These are phyloP conservation scores for Vigna angularis DNA, from an alignment of 306 rosid genomes.

Conservation along the genomic window DNA sequence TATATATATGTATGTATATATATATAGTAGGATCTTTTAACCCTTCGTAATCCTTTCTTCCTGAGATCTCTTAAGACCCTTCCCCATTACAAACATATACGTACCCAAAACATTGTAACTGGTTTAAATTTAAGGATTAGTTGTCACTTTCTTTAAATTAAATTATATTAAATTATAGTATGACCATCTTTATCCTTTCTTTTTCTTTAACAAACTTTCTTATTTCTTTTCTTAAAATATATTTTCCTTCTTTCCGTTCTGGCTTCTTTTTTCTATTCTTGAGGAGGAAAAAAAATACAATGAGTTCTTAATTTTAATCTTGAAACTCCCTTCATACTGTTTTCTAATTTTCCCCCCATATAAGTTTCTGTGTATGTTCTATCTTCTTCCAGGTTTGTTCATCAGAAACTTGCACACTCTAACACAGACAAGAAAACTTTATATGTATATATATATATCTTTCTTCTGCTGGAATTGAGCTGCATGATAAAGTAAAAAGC, in stretches of 20 bases:
- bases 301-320: conserved; percentile 21
- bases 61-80: conserved; percentile 19
- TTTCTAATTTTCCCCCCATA: conserved; percentile 4
- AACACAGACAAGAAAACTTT: conserved; percentile 32
- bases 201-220: conserved; percentile 35
- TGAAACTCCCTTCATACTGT: conserved; percentile 37
- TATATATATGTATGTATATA: neutral
- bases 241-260: conserved; percentile 36
- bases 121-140: conserved; percentile 37
- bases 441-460: conserved; percentile 24
- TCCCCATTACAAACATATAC: neutral
- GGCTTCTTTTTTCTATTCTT: conserved; percentile 17
- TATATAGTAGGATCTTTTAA: neutral
- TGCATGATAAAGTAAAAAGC: conserved; percentile 46
- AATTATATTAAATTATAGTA: conserved; percentile 7
- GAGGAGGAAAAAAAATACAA: conserved; percentile 13
- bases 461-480: conserved; percentile 42
- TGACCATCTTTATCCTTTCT: conserved; percentile 43
- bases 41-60: conserved; percentile 5
- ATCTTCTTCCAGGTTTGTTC: conserved; percentile 1
- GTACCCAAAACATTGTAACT: conserved; percentile 40
- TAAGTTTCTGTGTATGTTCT: conserved; percentile 43
- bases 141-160: conserved; percentile 38
- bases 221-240: conserved; percentile 7
- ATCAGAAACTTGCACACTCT: conserved; percentile 21